Evolutionary conservation across 108 stramenopile species (phyloP), one percentile per base, ranked within the genome.

Genomic region (Schizochytrium sp.): DNA sequence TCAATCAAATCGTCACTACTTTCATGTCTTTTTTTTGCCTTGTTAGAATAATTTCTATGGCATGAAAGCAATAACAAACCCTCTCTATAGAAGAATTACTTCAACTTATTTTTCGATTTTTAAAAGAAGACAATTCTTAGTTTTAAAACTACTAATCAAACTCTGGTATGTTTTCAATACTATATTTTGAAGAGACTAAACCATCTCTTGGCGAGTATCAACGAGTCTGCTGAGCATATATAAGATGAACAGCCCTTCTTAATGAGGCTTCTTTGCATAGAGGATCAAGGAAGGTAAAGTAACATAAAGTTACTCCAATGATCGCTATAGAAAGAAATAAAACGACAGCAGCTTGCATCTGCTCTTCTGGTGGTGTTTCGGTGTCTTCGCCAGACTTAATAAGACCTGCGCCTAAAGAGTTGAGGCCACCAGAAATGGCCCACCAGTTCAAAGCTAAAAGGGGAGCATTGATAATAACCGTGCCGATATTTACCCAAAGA

Each of bases 291-390:
- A 3, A 13, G 64, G 44, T 44, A 38, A 69, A 69, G 28, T 69
- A 69, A 7, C 10, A 38, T 7, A 69, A 7, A 8, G 64, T 69
- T 8, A 7, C 7, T 8, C 12, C 64, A 38, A 69, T 69, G 64
- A 0, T 2, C 40, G 44, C 15, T 44, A 69, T 69, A 44, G 64
- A 69, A 0, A 69, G 64, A 0, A 69, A 69, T 1, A 69, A 15
- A 7, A 44, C 44, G 19, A 69, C 64, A 7, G 64, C 64, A 44
- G 64, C 64, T 44, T 69, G 64, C 12, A 38, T 38, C 64, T 69
- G 64, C 64, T 69, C 64, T 44, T 69, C 64, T 7, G 64, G 64
- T 7, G 64, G 44, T 38, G 64, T 69, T 0, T 69, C 64, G 7
- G 42, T 44, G 10, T 69, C 64, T 15, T 69, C 64, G 64, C 3